Percentiles rank a stretch among this genome's conserved stretches.
These are phyloP conservation scores for Psilocybe mexicana DNA, from an alignment of 1,284 basidiomycete species.

Conservation along the genomic window DNA sequence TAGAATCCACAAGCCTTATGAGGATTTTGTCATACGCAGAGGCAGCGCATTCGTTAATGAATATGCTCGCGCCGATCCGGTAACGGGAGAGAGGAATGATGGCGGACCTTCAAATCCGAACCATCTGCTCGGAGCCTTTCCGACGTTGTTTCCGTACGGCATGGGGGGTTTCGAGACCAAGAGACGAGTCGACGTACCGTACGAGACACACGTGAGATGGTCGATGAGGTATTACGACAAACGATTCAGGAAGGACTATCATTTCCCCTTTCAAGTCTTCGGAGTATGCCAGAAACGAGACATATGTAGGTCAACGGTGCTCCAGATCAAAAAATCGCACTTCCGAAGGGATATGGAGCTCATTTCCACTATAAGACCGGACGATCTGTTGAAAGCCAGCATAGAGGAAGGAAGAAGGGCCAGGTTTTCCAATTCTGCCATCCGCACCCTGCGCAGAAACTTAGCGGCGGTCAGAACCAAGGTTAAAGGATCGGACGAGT, in stretches of 20 bases:
- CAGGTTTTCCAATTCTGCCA: slow-evolving; percentile 7
- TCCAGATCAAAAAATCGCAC: slow-evolving; percentile 10
- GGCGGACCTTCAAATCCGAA: slow-evolving; percentile 21
- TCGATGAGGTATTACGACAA: slow-evolving; percentile 35
- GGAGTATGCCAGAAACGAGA: slow-evolving; percentile 11
- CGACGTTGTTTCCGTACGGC: slow-evolving; percentile 41
- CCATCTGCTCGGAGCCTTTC: slow-evolving; percentile 26
- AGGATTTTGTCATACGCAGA: slow-evolving; percentile 19
- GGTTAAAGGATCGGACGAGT: slow-evolving; percentile 26
- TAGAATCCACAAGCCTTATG: not conserved
- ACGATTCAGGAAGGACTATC: slow-evolving; percentile 25
- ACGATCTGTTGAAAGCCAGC: slow-evolving; percentile 12
- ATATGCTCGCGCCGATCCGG: slow-evolving; percentile 16
- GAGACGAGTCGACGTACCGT: slow-evolving; percentile 23
- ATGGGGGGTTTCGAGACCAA: slow-evolving; percentile 35
- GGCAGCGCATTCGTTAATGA: slow-evolving; percentile 26
- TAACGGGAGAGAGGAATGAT: slow-evolving; percentile 1
- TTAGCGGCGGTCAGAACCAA: slow-evolving; percentile 15
- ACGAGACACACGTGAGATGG: slow-evolving; percentile 36
- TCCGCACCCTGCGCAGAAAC: slow-evolving; percentile 10
- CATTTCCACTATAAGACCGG: not conserved
- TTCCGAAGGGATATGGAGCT: not conserved
- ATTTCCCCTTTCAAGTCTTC: slow-evolving; percentile 12
- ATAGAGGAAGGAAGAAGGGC: not conserved
- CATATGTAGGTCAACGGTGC: slow-evolving; percentile 2